These are phyloP conservation scores for Crithidia brevicula DNA, from an alignment of 208 protist genomes.

Conservation along the genomic window DNA sequence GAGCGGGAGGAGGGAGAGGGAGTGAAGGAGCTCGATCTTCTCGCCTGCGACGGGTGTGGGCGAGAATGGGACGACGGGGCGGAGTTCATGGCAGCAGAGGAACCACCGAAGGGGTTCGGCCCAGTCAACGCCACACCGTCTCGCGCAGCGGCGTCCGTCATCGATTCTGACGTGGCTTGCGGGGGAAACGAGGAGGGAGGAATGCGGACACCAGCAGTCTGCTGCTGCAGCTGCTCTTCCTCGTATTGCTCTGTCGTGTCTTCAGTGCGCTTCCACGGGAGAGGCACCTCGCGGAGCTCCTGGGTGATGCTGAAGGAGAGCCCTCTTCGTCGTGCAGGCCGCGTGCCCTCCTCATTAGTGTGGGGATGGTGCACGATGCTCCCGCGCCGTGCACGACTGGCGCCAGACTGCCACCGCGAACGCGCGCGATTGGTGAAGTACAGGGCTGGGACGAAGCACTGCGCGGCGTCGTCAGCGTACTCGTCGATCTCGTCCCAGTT, in stretches of 20 bases:
- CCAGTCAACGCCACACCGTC: no score
- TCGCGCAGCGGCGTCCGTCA: no score
- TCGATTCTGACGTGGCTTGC: no score
- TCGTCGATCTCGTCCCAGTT: constrained; percentile 7
- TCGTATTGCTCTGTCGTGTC: neutral
- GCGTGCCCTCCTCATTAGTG: no score
- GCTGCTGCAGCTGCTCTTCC: neutral
- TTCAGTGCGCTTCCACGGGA: constrained; percentile 12
- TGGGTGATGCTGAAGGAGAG: neutral
- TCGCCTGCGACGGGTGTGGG: no score
- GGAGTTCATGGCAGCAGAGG: neutral
- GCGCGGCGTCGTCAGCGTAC: constrained; percentile 19
- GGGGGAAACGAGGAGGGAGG: no score
- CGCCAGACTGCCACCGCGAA: neutral
- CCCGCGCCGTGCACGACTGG: neutral
- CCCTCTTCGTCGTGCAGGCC: no score
- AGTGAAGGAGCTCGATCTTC: neutral
- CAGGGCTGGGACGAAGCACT: constrained; percentile 20
- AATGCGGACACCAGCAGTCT: no score
- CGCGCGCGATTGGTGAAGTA: constrained; percentile 15
- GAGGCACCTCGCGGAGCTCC: neutral
- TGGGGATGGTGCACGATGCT: neutral
- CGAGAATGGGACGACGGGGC: neutral
- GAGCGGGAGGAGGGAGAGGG: neutral
- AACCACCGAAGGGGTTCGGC: no score